Conservation (phyloP, 139 green algal genomes). For the Chlamydomonas applanata region DNA sequence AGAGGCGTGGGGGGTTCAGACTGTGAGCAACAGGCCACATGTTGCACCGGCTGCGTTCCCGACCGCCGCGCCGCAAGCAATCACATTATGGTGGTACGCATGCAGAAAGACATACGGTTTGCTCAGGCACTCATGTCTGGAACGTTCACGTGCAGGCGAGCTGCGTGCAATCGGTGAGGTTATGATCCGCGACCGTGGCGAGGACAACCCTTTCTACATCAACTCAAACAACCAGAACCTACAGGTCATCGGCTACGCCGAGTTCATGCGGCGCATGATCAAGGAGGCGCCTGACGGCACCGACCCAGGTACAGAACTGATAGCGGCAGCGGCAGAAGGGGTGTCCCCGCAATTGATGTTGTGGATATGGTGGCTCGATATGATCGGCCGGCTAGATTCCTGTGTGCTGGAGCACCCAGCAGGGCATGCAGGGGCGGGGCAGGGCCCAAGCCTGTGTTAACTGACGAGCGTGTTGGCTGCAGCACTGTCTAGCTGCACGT, state of each 20-base stretch:
- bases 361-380: too few relatives aligned
- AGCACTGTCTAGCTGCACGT: background rate
- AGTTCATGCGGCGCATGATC: slow-evolving; percentile 17
- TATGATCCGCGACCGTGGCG: slow-evolving; percentile 16
- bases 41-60: too few relatives aligned
- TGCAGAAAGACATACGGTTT: too few relatives aligned
- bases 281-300: background rate
- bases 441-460: too few relatives aligned
- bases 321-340: slow-evolving; percentile 6
- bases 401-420: too few relatives aligned
- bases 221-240: slow-evolving; percentile 8
- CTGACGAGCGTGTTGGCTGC: too few relatives aligned
- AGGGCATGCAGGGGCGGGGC: too few relatives aligned
- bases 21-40: too few relatives aligned
- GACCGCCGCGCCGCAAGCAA: too few relatives aligned
- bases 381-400: too few relatives aligned
- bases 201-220: background rate
- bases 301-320: background rate
- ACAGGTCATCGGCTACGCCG: slow-evolving; percentile 20
- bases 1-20: background rate
- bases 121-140: background rate
- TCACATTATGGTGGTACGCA: too few relatives aligned
- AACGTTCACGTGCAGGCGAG: slow-evolving; percentile 18
- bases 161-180: slow-evolving; percentile 31
- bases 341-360: too few relatives aligned